Evolutionary conservation across 768 basidiomycete genomes (phyloP), one percentile per base, ranked within the genome.

Genomic region (Pleurotus sapidus): DNA sequence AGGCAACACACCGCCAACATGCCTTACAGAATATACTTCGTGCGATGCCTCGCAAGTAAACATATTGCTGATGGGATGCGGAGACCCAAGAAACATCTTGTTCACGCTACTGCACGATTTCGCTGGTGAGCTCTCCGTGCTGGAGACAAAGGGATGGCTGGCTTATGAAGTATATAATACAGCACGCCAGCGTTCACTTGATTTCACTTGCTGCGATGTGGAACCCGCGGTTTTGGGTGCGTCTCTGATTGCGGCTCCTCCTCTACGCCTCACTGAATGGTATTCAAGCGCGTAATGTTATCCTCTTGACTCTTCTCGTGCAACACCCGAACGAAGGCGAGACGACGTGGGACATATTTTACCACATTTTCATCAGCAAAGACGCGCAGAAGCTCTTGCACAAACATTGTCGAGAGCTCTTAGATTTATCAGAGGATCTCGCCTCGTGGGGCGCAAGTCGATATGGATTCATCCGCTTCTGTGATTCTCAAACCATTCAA

Each of bases 1-100:
- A 34, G 82, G 82, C 25, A 83, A 82, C 58, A 80, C 81, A 1
- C 64, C 78, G 14, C 75, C 82, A 3, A 67, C 80, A 2, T 73
- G 63, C 48, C 63, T 83, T 3, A 78, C 76, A 5, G 65, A 72
- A 30, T 69, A 74, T 59, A 64, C 82, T 11, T 65, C 77, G 54
- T 74, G 70, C 2, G 78, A 77, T 57, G 23, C 11, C 23, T 68
- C 74, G 50, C 58, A 68, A 40, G 80, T 76, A 11, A 60, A 70
- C 23, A 64, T 81, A 25, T 61, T 83, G 2, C 67, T 77, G 49
- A 65, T 80, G 14, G 81, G 74, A 1, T 82, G 79, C 57, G 80
- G 81, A 23, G 80, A 82, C 55, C 76, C 77, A 7, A 64, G 80
- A 23, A 78, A 79, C 50, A 69, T 83, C 7, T 50, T 82, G 18